Conservation (phyloP, 2,329 filamentous ascomycete genomes). For the Reticulascus tulasneorum region DNA sequence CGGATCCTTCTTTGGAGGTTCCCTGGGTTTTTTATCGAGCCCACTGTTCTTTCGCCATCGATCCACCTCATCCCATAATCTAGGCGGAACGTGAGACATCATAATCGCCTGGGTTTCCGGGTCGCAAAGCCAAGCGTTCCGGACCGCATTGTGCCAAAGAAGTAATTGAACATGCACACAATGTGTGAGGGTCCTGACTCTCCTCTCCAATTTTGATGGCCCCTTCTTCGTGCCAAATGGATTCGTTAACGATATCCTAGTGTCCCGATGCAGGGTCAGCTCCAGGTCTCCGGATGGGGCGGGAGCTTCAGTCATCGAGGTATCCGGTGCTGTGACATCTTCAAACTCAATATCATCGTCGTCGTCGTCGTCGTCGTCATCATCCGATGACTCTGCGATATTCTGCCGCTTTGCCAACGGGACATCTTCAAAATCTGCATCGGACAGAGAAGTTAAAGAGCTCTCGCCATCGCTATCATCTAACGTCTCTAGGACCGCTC, state of each 20-base stretch:
- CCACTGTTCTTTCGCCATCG: conserved; percentile 70
- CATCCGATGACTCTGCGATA: conserved; percentile 18
- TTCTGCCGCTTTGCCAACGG: conserved; percentile 39
- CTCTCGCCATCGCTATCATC: conserved; percentile 42
- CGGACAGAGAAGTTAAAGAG: conserved; percentile 51
- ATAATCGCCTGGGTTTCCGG: conserved; percentile 69
- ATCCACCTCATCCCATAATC: conserved; percentile 68
- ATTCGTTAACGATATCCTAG: conserved; percentile 57
- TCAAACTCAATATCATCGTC: conserved; percentile 64
- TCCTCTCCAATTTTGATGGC: conserved; percentile 77
- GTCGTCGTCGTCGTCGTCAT: conserved; percentile 43
- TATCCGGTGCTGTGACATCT: conserved; percentile 42
- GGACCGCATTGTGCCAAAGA: conserved; percentile 83
- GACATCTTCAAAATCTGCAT: conserved; percentile 50
- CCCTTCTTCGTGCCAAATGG: conserved; percentile 71
- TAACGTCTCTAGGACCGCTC: conserved; percentile 38
- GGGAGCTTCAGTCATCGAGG: conserved; percentile 37
- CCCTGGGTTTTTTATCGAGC: conserved; percentile 39
- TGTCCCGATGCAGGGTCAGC: conserved; percentile 61
- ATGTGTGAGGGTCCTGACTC: conserved; percentile 74
- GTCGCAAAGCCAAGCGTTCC: conserved; percentile 83
- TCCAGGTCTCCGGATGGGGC: conserved; percentile 65
- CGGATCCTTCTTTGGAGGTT: conserved; percentile 22
- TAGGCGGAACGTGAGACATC: conserved; percentile 66
- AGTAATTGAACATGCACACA: conserved; percentile 84